Evolutionary conservation across 2,329 filamentous ascomycete genomes (phyloP).

Genomic region (Dactylellina haptotyla): DNA sequence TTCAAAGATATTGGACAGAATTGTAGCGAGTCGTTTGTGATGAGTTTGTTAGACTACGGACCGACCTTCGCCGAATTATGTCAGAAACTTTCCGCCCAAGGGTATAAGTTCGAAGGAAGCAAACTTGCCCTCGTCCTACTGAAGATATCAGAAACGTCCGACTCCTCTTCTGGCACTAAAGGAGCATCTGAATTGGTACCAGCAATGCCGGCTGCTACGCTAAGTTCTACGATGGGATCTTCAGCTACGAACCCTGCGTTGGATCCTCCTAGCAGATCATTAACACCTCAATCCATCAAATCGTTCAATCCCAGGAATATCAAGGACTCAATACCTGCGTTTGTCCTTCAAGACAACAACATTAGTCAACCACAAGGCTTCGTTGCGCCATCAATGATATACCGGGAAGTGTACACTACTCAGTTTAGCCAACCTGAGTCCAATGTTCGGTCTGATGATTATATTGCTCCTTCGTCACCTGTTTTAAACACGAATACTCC

Average conservation of each 20-base stretch:
- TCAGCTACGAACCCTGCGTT: background rate
- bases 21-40: constrained; percentile 23
- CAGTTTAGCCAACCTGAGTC: constrained; percentile 23
- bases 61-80: constrained; percentile 39
- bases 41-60: constrained; percentile 29
- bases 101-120: constrained; percentile 44
- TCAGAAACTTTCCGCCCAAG: constrained; percentile 22
- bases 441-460: constrained; percentile 26
- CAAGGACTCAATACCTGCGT: constrained; percentile 42
- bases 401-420: constrained; percentile 33
- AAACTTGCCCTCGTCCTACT: constrained; percentile 32
- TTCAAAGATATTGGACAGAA: constrained; percentile 3
- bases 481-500: background rate
- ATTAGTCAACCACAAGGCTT: constrained; percentile 23
- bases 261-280: background rate
- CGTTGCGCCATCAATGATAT: constrained; percentile 40
- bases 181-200: constrained; percentile 1
- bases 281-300: constrained; percentile 36
- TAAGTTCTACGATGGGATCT: background rate
- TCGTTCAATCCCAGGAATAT: constrained; percentile 49
- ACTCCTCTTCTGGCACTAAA: background rate
- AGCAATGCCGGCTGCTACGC: constrained; percentile 34
- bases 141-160: constrained; percentile 15
- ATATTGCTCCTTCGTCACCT: background rate
- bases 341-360: constrained; percentile 2